Evolutionary conservation across 805 yeast genomes (phyloP), one percentile per base, ranked within the genome.

Genomic region (Brettanomyces sp.): DNA sequence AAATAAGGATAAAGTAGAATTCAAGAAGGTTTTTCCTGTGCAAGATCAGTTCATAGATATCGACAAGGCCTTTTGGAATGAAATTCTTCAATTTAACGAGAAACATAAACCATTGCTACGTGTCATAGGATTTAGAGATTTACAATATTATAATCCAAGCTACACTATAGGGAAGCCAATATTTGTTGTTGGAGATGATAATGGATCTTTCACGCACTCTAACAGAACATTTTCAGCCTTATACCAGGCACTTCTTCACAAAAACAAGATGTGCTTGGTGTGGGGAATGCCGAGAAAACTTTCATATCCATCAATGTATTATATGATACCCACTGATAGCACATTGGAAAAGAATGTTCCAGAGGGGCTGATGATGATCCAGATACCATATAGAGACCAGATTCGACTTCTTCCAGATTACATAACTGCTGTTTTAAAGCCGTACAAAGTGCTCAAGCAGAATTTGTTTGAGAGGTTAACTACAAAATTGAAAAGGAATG

Each of bases 371-470:
- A 79, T 82, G 42, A 60, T 89, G 46, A 70, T 84, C 7, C 70
- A 73, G 30, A 54, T 85, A 22, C 96, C 98, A 1, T 84, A 76
- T 69, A 63, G 77, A 13, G 95, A 88, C 52, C 91, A 87, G 58
- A 62, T 88, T 3, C 68, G 97, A 44, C 70, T 74, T 33, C 60
- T 78, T 4, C 96, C 97, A 0, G 46, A 45, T 3, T 55, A 52
- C 47, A 47, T 53, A 12, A 53, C 60, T 3, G 38, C 42, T n/a
- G 8, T 9, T 11, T 23, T 30, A 5, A 14, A 33, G 9, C 44
- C 44, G 14, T 18, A 14, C 8, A 44, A 41, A 30, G 36, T 41
- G 4, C 48, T 55, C 11, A 41, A 46, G 11, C 50, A 58, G 2
- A 53, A 55, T 22, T 12, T 47, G 12, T 60, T 51, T 35, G 62